Evolutionary conservation across 768 basidiomycete species (phyloP).

Genomic region (Termitomyces sp.): DNA sequence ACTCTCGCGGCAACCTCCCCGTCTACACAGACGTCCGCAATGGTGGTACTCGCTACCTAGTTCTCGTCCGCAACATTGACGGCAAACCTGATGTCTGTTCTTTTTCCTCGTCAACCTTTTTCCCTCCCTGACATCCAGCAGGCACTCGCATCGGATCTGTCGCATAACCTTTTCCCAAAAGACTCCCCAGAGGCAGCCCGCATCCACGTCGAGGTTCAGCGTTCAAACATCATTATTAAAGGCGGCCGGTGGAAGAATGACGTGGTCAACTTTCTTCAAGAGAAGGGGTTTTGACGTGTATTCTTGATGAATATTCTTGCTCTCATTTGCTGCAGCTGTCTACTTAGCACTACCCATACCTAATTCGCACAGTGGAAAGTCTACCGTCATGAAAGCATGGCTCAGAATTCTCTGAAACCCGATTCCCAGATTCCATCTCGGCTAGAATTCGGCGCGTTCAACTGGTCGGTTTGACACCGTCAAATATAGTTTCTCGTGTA

Average conservation of each 20-base stretch:
- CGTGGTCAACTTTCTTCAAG: conserved; percentile 56
- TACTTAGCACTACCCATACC: conserved; percentile 3
- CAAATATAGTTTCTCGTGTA: not conserved
- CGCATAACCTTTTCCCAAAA: conserved; percentile 40
- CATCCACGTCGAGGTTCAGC: conserved; percentile 41
- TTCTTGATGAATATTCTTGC: conserved; percentile 3
- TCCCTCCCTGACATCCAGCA: conserved; percentile 22
- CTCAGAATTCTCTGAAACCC: not conserved
- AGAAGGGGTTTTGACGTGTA: conserved; percentile 52
- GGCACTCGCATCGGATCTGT: conserved; percentile 57
- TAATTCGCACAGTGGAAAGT: conserved; percentile 9
- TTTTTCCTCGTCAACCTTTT: not conserved
- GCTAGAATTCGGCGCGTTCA: not conserved
- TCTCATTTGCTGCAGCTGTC: conserved; percentile 4
- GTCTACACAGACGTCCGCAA: conserved; percentile 75
- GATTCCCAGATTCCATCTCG: not conserved
- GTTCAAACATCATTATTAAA: conserved; percentile 49
- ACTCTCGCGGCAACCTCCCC: conserved; percentile 60
- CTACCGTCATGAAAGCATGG: conserved; percentile 1
- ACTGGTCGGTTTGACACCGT: not conserved
- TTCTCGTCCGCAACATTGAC: conserved; percentile 64
- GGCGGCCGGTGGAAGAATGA: conserved; percentile 61
- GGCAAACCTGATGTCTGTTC: conserved; percentile 51
- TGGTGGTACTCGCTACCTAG: conserved; percentile 49
- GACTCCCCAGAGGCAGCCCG: conserved; percentile 40